Base-by-base conservation (phyloP, 495 filamentous ascomycete species). In the Tetracladium marchalianum region DNA sequence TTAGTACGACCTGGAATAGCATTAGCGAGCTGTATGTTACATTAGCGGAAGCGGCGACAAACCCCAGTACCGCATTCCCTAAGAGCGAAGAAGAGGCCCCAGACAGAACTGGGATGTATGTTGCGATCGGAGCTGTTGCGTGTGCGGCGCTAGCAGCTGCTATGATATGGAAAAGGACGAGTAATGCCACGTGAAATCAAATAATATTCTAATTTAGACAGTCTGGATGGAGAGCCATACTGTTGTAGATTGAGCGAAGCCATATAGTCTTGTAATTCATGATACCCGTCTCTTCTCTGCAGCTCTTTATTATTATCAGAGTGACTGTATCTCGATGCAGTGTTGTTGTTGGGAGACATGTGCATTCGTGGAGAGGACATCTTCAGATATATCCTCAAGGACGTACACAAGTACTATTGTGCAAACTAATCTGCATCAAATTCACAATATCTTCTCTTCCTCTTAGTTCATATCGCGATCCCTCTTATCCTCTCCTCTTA, bases 1-100 rank as follows among this genome's bases (percentile, higher is more conserved):
- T 95, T 31, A 94, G 87, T 61, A 85, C 85, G 34, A 92, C 81
- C 5, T 97, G 92, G 92, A 77, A 69, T 43, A 88, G 82, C 37
- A 92, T 96, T 44, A 81, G 80, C 37, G 92, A 98, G 60, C 73
- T 95, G 5, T 97, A 96, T 67, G 88, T 95, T 39, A 70, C 72
- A 11, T 59, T 78, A 39, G 92, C 93, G 9, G 92, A 98, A 65
- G 86, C 87, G 31, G 92, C 92, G 0, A 85, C 88, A 49, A 84
- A 87, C 56, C 92, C 92, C 1, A 87, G 81, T 46, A 84, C 77
- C 0, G 90, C 84, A 7, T 93, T 90, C 60, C 90, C 92, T 2
- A 88, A 85, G 60, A 84, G 70, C 19, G 81, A 97, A 40, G 87
- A 90, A 44, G 87, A 87, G 52, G 75, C 82, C 16, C 74, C 78